Conservation (phyloP, 345 rosid species). For the Punica granatum region DNA sequence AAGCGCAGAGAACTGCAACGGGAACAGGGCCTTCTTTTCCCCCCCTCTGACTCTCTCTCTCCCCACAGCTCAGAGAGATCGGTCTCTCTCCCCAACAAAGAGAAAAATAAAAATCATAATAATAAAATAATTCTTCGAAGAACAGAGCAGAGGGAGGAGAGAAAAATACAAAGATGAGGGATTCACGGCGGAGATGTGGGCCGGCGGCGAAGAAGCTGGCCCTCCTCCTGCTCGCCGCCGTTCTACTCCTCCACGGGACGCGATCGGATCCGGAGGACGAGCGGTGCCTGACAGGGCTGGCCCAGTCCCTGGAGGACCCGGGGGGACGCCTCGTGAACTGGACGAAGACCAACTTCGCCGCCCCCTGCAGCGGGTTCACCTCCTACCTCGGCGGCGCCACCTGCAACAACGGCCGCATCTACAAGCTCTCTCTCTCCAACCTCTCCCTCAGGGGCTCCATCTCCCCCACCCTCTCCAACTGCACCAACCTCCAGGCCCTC, state of each 20-base stretch:
- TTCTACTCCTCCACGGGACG: slow-evolving; percentile 5
- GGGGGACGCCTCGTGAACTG: slow-evolving; percentile 66
- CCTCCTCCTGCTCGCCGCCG: neutral
- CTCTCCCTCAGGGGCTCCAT: slow-evolving; percentile 73
- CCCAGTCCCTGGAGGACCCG: slow-evolving; percentile 59
- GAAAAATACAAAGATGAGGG: neutral
- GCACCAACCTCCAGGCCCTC: slow-evolving; percentile 85
- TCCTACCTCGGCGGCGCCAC: slow-evolving; percentile 67
- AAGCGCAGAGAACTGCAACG: neutral
- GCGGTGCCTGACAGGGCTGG: slow-evolving; percentile 23
- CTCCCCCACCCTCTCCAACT: slow-evolving; percentile 72
- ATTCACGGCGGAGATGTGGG: neutral
- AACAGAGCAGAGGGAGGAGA: neutral
- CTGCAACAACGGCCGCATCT: slow-evolving; percentile 91
- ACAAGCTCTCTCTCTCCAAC: slow-evolving; percentile 75
- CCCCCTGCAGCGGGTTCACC: slow-evolving; percentile 66
- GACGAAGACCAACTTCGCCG: slow-evolving; percentile 53
- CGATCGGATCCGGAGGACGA: slow-evolving; percentile 16
- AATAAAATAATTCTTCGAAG: too few species aligned
- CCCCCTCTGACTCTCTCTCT: neutral
- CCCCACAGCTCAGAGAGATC: slow-evolving; percentile 2
- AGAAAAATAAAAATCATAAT: neutral
- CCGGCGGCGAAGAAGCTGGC: neutral
- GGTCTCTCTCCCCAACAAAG: neutral
- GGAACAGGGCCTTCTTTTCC: neutral